Evolutionary conservation across 2,329 filamentous ascomycete species (phyloP).

Genomic region (Penicillium hordei): DNA sequence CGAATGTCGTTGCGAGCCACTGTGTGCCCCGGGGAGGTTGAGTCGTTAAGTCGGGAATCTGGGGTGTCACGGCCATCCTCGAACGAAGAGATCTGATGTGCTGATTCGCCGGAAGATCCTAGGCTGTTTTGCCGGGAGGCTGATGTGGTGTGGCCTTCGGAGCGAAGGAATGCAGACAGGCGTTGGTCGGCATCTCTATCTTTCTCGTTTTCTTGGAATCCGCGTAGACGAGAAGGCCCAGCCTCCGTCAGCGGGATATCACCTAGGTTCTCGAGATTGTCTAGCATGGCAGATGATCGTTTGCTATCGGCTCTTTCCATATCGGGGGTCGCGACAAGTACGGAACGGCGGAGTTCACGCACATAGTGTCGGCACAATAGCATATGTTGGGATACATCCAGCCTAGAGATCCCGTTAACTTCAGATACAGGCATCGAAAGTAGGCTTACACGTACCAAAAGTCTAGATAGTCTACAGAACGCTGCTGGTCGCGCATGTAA

Average conservation of each 20-base stretch:
- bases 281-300: slow-evolving; percentile 77
- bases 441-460: slow-evolving; percentile 74
- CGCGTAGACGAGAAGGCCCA: slow-evolving; percentile 56
- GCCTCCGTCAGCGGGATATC: slow-evolving; percentile 54
- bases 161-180: slow-evolving; percentile 83
- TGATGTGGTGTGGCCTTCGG: slow-evolving; percentile 48
- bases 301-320: slow-evolving; percentile 78
- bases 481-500: slow-evolving; percentile 98
- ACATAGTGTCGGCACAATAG: slow-evolving; percentile 95
- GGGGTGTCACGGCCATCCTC: slow-evolving; percentile 58
- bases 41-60: slow-evolving; percentile 65
- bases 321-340: slow-evolving; percentile 90
- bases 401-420: slow-evolving; percentile 57
- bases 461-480: slow-evolving; percentile 95
- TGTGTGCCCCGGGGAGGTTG: slow-evolving; percentile 77
- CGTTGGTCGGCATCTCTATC: slow-evolving; percentile 81
- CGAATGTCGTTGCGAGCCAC: slow-evolving; percentile 88
- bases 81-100: slow-evolving; percentile 38
- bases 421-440: not conserved
- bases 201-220: slow-evolving; percentile 60
- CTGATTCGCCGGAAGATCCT: slow-evolving; percentile 46
- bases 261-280: slow-evolving; percentile 67
- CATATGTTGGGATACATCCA: slow-evolving; percentile 99
- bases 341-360: slow-evolving; percentile 86
- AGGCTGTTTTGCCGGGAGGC: slow-evolving; percentile 57